Evolutionary conservation across 78 protist genomes (phyloP), one percentile per base, ranked within the genome.

Genomic region (Paratrimastix pyriformis): DNA sequence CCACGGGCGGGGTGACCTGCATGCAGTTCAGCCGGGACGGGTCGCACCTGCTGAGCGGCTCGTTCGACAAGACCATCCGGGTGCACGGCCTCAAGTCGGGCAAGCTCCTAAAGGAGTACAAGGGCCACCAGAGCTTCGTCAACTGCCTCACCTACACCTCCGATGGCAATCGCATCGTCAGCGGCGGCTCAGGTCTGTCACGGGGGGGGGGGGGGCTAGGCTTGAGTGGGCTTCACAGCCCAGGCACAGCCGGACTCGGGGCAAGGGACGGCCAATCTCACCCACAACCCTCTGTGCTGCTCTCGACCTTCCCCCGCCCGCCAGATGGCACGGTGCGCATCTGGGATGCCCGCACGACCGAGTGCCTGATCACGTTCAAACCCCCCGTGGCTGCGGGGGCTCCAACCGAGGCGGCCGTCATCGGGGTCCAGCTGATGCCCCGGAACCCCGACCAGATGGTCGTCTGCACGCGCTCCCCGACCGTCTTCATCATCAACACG

Each of bases 61-160:
- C 40, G 30, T 72, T 72, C 45, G 76, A 72, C 45, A 29, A 8
- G 5, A 55, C 45, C 6, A 18, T 18, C 11, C 8, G 64, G n/a
- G 13, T 55, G 5, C 91, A 88, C 50, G 93, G 93, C 8, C 64
- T 90, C 32, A 81, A 80, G 76, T 79, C 87, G 21, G 91, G 91
- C 5, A 84, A 87, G 72, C 54, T 74, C 26, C 52, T 90, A 26
- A 87, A 85, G 43, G 85, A 85, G 33, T 74, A 82, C 55, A 74
- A 90, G 21, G 93, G 93, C 6, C 94, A 90, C 57, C 48, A n/a
- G 42, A 79, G 88, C 0, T 86, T 44, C 39, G 90, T 90, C 33
- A 88, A 86, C 66, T 80, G 55, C 57, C 40, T 62, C 38, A 26
- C 13, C 8, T 76, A 26, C 33, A 30, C 76, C 24, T 30, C 15